Evolutionary conservation across 2,329 filamentous ascomycete species (phyloP).

Genomic region (Exserohilum rostratum): DNA sequence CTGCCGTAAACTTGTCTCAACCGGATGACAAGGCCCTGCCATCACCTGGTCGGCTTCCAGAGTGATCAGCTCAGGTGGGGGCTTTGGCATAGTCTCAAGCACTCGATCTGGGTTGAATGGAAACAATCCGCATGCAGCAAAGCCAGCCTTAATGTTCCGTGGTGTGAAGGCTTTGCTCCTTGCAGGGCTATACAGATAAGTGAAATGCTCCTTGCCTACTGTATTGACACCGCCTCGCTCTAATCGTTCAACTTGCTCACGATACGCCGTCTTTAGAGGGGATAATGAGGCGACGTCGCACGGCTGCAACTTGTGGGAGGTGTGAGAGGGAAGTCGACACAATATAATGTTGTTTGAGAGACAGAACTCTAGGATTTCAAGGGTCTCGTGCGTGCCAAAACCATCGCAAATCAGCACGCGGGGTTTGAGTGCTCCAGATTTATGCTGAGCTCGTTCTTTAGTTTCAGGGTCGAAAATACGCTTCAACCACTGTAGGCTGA

Average conservation of each 20-base stretch:
- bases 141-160: conserved; percentile 39
- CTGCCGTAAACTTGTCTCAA: too few species aligned
- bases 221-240: conserved; percentile 10
- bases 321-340: background rate
- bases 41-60: background rate
- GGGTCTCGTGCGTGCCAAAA: background rate
- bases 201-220: conserved; percentile 22
- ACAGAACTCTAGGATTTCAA: background rate
- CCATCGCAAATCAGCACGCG: background rate
- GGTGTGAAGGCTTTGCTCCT: conserved; percentile 25
- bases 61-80: background rate
- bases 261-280: background rate
- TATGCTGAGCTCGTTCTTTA: background rate
- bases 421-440: too few species aligned
- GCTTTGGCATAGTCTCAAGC: conserved; percentile 12
- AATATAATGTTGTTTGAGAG: background rate
- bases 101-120: conserved; percentile 41
- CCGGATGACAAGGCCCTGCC: background rate
- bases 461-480: background rate
- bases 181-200: conserved; percentile 28
- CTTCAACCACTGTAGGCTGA: background rate
- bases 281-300: background rate
- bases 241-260: conserved; percentile 11
- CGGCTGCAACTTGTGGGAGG: background rate
- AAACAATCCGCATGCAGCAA: conserved; percentile 28